phyloP scores from a whole-genome alignment of 148 eudicot genomes.

The Cornus florida region DNA sequence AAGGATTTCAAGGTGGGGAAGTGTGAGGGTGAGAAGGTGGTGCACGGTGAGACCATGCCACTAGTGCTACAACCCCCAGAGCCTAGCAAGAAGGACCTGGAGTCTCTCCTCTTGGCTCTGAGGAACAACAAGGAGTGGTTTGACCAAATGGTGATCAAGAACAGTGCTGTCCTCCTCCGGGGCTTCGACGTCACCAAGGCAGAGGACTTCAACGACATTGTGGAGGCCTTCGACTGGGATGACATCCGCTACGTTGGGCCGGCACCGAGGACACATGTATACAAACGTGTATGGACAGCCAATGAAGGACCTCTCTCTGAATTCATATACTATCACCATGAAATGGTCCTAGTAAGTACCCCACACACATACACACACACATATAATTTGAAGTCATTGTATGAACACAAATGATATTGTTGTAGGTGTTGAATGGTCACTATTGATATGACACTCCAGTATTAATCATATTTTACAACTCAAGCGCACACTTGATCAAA shows the following conservation, averaged over 20 bases:
- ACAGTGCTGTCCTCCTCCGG: slow-evolving; percentile 45
- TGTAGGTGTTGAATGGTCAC: neutral
- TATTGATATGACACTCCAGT: neutral
- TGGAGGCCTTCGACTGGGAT: slow-evolving; percentile 45
- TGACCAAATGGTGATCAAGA: slow-evolving; percentile 36
- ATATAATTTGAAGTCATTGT: too few species aligned
- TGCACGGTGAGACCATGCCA: slow-evolving; percentile 48
- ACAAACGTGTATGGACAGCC: slow-evolving; percentile 45
- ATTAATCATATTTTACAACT: too few species aligned
- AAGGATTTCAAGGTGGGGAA: slow-evolving; percentile 51
- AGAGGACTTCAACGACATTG: slow-evolving; percentile 40
- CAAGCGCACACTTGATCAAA: too few species aligned
- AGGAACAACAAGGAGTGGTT: slow-evolving; percentile 46
- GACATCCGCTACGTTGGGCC: slow-evolving; percentile 45
- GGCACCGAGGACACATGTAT: slow-evolving; percentile 41
- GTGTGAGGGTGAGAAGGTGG: slow-evolving; percentile 47
- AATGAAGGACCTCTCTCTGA: slow-evolving; percentile 52
- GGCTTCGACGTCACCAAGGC: slow-evolving; percentile 41
- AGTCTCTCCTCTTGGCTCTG: slow-evolving; percentile 29
- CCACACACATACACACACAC: too few species aligned
- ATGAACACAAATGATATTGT: too few species aligned
- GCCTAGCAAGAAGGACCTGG: slow-evolving; percentile 14
- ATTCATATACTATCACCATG: slow-evolving; percentile 49
- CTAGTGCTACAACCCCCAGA: slow-evolving; percentile 36
- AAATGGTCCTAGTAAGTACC: slow-evolving; percentile 47